These are phyloP conservation scores for Aspergillus tanneri DNA, from an alignment of 2,329 filamentous ascomycete genomes.

Conservation along the genomic window DNA sequence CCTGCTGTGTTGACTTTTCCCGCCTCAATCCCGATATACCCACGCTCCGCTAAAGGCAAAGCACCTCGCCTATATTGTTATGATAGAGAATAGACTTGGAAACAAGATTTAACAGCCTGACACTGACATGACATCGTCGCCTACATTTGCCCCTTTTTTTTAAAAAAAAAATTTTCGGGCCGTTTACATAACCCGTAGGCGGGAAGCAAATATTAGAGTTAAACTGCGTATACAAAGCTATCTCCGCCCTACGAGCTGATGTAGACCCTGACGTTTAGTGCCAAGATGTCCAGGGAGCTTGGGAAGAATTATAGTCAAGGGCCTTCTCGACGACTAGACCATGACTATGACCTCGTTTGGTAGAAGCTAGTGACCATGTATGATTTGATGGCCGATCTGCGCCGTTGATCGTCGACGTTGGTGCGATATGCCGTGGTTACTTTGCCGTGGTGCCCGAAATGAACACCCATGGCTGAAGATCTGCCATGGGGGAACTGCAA, in stretches of 20 bases:
- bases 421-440: not conserved
- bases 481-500: not conserved
- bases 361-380: not conserved
- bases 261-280: too few species aligned
- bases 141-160: not conserved
- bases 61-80: not conserved
- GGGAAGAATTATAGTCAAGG: too few species aligned
- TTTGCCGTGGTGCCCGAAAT: not conserved
- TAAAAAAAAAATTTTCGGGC: too few species aligned
- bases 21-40: constrained; percentile 9
- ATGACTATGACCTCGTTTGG: not conserved
- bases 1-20: not conserved
- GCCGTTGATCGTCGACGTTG: constrained; percentile 5
- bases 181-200: too few species aligned
- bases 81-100: not conserved
- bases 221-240: too few species aligned
- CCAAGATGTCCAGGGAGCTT: too few species aligned
- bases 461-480: constrained; percentile 2
- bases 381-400: constrained; percentile 2
- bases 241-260: too few species aligned
- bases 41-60: not conserved
- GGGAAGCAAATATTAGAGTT: too few species aligned
- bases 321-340: not conserved
- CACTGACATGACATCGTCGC: not conserved
- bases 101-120: not conserved